Base-by-base conservation (phyloP, 371 early-diverging fungal genomes). In the Mortierella sp. region DNA sequence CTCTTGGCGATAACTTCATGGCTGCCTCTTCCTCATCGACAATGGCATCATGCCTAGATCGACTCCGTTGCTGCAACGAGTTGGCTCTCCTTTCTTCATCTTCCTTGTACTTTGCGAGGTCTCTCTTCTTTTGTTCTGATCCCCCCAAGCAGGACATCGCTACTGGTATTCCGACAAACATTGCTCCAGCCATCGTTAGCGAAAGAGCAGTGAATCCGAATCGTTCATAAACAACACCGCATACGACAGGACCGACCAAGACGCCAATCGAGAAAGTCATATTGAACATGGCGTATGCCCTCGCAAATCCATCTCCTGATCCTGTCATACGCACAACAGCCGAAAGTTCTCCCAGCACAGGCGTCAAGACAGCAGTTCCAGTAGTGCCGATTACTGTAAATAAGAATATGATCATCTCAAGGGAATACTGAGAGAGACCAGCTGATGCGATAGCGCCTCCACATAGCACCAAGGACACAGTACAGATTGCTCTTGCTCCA, bases 211-310 rank as follows among this genome's bases (percentile, higher is more conserved):
- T 70, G 73, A 86, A 86, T n/a, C 85, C 86, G 43, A 83, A 62
- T 0, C 65, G 28, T 16, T 77, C 83, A 61, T 86, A 87, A 6
- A 86, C 37, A 30, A 83, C 68, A 30, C 88, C 88, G 35, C 84
- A 85, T 28, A 83, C 55, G 1, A 86, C 68, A 4, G 86, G 88
- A 5, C 86, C 88, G 24, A 86, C 65, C 3, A 80, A 47, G 26
- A 75, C 69, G 52, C 88, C 89, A 11, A 84, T 49, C 11, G 80
- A 86, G 57, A 88, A 88, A 11, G 88, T 87, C 71, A 89, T 84
- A 61, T 89, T 88, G 67, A 89, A 86, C 61, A 89, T 54, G 12
- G 85, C 86, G 57, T 87, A 89, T 8, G 84, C 84, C 37, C 78
- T 74, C 1, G 85, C 88, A 66, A 81, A 86, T 0, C 87, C 86